Conservation (phyloP, 495 filamentous ascomycete species). For the Melanomma pulvis-pyrius region DNA sequence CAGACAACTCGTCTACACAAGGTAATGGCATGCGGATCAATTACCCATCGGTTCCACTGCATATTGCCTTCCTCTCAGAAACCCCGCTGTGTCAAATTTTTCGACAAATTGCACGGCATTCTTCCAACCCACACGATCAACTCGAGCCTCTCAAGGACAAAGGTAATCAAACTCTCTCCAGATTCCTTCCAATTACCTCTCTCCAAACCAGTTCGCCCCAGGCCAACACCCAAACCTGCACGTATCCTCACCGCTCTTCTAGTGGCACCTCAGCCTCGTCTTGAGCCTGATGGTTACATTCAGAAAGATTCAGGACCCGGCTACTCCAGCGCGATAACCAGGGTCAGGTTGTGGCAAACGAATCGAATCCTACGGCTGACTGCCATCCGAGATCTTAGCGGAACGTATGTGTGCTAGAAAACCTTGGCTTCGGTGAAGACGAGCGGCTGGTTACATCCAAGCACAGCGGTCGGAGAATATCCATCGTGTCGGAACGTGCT, state of each 20-base stretch:
- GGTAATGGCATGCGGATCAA: too few relatives aligned
- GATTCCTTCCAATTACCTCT: background rate
- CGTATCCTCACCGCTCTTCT: slow-evolving; percentile 3
- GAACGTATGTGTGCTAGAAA: too few relatives aligned
- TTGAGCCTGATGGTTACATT: background rate
- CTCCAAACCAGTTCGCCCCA: background rate
- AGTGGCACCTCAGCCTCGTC: background rate
- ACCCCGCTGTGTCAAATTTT: too few relatives aligned
- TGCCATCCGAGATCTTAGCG: background rate
- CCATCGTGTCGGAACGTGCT: background rate
- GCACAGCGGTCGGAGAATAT: background rate
- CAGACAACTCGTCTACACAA: too few relatives aligned
- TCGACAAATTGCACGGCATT: too few relatives aligned
- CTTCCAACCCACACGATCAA: background rate
- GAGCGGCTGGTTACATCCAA: background rate
- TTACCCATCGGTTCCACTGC: too few relatives aligned
- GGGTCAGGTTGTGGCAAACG: too few relatives aligned
- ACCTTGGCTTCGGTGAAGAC: background rate
- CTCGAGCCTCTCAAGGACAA: background rate
- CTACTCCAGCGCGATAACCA: background rate
- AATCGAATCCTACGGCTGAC: background rate
- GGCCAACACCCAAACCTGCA: background rate
- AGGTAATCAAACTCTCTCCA: background rate
- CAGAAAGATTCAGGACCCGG: background rate
- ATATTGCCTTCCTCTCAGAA: too few relatives aligned